phyloP scores from a whole-genome alignment of 495 filamentous ascomycete genomes.

The Chaetomium fimeti region DNA sequence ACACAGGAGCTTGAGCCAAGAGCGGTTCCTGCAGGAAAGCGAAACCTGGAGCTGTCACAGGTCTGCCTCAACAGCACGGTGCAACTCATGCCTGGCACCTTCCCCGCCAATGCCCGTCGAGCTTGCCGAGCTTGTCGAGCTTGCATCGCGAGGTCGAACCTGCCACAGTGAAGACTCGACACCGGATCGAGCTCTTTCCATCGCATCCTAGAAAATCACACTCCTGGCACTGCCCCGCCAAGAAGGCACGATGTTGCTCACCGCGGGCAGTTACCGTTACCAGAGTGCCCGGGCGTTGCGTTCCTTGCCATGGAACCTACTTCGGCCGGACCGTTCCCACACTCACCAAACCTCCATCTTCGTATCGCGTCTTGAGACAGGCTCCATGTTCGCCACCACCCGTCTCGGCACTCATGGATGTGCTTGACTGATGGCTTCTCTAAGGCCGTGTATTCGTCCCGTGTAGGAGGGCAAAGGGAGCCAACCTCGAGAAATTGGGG shows the following conservation, averaged over 20 bases:
- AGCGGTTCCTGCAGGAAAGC: slow-evolving; percentile 21
- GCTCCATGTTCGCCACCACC: neutral
- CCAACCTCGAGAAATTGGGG: neutral
- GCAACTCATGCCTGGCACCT: slow-evolving; percentile 30
- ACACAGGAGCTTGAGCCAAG: slow-evolving; percentile 15
- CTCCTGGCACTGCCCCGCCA: neutral
- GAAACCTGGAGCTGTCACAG: slow-evolving; percentile 35
- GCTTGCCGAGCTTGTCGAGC: slow-evolving; percentile 7
- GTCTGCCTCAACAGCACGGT: slow-evolving; percentile 33
- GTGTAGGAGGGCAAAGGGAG: neutral
- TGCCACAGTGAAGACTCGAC: slow-evolving; percentile 18
- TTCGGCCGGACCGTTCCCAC: too few relatives aligned
- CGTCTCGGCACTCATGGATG: neutral
- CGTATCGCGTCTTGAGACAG: neutral
- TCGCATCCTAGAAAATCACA: slow-evolving; percentile 17
- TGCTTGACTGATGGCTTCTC: neutral
- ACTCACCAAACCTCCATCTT: neutral
- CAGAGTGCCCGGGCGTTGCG: too few relatives aligned
- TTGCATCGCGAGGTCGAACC: slow-evolving; percentile 2
- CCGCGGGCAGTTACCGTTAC: too few relatives aligned
- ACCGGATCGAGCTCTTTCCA: slow-evolving; percentile 32
- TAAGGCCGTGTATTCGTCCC: neutral
- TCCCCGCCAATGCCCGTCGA: slow-evolving; percentile 13
- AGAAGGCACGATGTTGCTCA: neutral
- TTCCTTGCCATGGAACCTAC: too few relatives aligned